Conservation (phyloP, 75 land plant species). For the Cupressus sempervirens region DNA sequence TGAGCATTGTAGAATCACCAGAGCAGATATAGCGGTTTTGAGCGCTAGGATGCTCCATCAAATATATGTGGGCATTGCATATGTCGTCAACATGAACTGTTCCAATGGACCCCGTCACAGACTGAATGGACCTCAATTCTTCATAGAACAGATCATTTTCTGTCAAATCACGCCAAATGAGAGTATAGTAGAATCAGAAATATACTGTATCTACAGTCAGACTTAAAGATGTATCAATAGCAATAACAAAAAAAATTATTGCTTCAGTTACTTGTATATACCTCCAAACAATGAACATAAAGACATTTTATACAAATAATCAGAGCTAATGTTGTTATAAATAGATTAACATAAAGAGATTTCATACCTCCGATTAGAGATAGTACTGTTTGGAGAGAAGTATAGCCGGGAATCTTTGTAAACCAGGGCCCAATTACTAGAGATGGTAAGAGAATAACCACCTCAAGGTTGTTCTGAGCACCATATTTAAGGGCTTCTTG, state of each 20-base stretch:
- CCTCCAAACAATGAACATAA: too few species aligned
- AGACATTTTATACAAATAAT: too few species aligned
- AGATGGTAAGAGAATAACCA: slow-evolving; percentile 29
- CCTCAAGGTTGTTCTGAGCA: slow-evolving; percentile 13
- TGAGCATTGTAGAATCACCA: neutral
- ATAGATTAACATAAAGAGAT: too few species aligned
- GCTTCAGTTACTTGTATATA: too few species aligned
- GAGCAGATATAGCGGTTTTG: slow-evolving; percentile 65
- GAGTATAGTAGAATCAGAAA: neutral
- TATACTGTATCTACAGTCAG: too few species aligned
- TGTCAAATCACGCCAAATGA: neutral
- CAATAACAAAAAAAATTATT: too few species aligned
- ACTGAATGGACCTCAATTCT: slow-evolving; percentile 18
- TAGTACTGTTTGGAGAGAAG: neutral
- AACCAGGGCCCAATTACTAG: neutral
- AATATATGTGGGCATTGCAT: slow-evolving; percentile 68
- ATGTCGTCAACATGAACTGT: slow-evolving; percentile 79
- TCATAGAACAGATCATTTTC: slow-evolving; percentile 7
- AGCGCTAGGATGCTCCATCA: slow-evolving; percentile 53
- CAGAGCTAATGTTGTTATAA: too few species aligned
- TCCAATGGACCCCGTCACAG: slow-evolving; percentile 34
- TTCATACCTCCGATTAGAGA: neutral
- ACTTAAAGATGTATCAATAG: too few species aligned
- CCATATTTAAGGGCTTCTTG: slow-evolving; percentile 27
- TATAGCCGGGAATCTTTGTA: neutral